Percentiles rank a stretch among this genome's conserved stretches.
phyloP scores from a whole-genome alignment of 2,329 filamentous ascomycete species.

The Pyrenochaeta sp. region DNA sequence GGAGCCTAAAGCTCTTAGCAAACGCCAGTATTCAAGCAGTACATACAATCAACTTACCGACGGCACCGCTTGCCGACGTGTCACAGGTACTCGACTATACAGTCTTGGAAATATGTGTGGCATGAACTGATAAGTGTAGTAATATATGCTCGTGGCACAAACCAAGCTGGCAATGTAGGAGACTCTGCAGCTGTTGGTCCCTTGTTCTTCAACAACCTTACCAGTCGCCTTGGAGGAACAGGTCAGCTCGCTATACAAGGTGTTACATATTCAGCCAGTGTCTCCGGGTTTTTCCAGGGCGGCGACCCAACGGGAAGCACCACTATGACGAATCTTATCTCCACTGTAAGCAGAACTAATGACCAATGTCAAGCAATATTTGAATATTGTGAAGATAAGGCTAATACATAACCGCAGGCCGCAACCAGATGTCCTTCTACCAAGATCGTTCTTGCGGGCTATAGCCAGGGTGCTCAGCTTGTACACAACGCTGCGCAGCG shows the following conservation, averaged over 20 bases:
- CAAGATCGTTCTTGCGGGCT: slow-evolving; percentile 31
- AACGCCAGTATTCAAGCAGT: slow-evolving; percentile 27
- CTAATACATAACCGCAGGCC: slow-evolving; percentile 10
- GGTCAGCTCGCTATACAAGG: slow-evolving; percentile 61
- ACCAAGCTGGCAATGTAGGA: slow-evolving; percentile 61
- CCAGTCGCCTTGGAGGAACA: slow-evolving; percentile 48
- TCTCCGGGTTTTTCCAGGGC: slow-evolving; percentile 54
- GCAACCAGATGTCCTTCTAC: slow-evolving; percentile 25
- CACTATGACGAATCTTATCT: slow-evolving; percentile 52
- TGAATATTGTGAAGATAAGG: no score
- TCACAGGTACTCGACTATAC: slow-evolving; percentile 43
- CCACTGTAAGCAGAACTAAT: slow-evolving; percentile 37
- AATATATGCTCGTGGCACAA: slow-evolving; percentile 65
- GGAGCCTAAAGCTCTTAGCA: not conserved
- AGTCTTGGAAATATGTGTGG: not conserved
- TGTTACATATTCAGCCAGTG: slow-evolving; percentile 59
- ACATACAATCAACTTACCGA: slow-evolving; percentile 34
- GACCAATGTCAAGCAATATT: no score
- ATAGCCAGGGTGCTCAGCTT: slow-evolving; percentile 47
- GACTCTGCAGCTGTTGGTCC: slow-evolving; percentile 54
- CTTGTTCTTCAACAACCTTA: slow-evolving; percentile 58
- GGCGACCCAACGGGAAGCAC: slow-evolving; percentile 55
- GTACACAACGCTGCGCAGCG: slow-evolving; percentile 54
- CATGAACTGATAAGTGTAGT: slow-evolving; percentile 28
- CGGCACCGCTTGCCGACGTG: slow-evolving; percentile 48